A percentile compares a stretch with the other conserved stretches of the same genome.
phyloP scores from a whole-genome alignment of 176 grass and related monocot genomes.

The Eragrostis curvula region DNA sequence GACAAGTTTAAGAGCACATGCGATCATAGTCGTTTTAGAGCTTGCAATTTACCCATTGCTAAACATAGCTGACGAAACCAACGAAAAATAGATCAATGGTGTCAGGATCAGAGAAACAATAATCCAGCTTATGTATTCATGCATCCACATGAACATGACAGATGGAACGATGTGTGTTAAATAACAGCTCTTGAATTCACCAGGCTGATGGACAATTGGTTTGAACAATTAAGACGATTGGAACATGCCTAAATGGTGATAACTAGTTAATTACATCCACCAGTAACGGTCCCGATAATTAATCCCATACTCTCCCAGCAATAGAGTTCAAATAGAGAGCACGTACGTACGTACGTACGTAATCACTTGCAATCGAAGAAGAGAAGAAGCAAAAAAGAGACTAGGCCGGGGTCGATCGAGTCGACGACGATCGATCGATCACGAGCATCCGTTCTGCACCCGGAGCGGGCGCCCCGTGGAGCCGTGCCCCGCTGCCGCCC shows the following conservation, averaged over 20 bases:
- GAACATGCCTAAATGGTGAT: conserved; percentile 12
- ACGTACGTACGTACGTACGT: neutral
- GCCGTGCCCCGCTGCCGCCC: neutral
- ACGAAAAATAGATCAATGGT: neutral
- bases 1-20: conserved; percentile 4
- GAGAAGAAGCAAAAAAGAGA: neutral
- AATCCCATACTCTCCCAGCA: neutral
- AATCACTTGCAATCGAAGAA: neutral
- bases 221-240: neutral
- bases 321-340: neutral
- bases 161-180: neutral
- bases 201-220: neutral
- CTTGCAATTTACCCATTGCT: neutral
- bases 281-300: conserved; percentile 22
- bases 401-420: neutral
- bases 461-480: conserved; percentile 19
- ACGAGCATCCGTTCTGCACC: conserved; percentile 52
- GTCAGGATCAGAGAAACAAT: neutral
- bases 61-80: neutral
- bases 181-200: neutral
- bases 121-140: neutral
- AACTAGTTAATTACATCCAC: conserved; percentile 42
- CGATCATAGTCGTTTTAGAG: neutral
- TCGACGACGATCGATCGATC: neutral
- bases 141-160: neutral